These are phyloP conservation scores for Sarocladium oryzae DNA, from an alignment of 2,329 filamentous ascomycete species.

Conservation along the genomic window DNA sequence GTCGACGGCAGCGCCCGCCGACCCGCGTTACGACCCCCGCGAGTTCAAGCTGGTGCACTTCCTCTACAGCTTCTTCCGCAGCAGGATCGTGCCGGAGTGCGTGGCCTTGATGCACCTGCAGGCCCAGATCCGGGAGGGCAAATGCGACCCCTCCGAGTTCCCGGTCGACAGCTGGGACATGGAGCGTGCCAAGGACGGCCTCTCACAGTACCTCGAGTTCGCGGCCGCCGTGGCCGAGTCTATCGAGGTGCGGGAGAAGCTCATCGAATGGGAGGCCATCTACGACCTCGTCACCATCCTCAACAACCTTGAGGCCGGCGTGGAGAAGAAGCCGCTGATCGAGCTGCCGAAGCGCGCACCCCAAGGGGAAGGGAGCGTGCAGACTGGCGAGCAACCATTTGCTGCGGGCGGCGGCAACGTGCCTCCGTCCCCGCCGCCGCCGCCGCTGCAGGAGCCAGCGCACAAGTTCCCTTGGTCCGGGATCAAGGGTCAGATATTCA, in stretches of 20 bases:
- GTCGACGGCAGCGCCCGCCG: constrained; percentile 10
- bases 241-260: constrained; percentile 70
- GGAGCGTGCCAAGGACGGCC: constrained; percentile 90
- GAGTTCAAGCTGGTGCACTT: constrained; percentile 66
- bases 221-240: constrained; percentile 85
- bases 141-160: constrained; percentile 76
- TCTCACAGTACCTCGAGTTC: constrained; percentile 92
- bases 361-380: constrained; percentile 22
- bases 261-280: constrained; percentile 87
- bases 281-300: constrained; percentile 85
- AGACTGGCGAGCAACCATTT: constrained; percentile 51
- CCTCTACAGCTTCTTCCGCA: constrained; percentile 86
- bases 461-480: constrained; percentile 62
- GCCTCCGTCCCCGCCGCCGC: constrained; percentile 30
- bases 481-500: constrained; percentile 86
- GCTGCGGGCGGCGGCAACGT: constrained; percentile 20
- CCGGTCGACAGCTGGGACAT: constrained; percentile 96
- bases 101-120: constrained; percentile 92
- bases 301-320: constrained; percentile 79
- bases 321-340: constrained; percentile 72
- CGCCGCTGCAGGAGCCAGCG: constrained; percentile 53
- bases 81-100: constrained; percentile 87
- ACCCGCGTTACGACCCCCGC: constrained; percentile 4
- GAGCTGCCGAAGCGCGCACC: constrained; percentile 27
- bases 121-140: constrained; percentile 74